Evolutionary conservation across 2,329 filamentous ascomycete genomes (phyloP), one percentile per base, ranked within the genome.

Genomic region (Gnomoniopsis smithogilvyi): DNA sequence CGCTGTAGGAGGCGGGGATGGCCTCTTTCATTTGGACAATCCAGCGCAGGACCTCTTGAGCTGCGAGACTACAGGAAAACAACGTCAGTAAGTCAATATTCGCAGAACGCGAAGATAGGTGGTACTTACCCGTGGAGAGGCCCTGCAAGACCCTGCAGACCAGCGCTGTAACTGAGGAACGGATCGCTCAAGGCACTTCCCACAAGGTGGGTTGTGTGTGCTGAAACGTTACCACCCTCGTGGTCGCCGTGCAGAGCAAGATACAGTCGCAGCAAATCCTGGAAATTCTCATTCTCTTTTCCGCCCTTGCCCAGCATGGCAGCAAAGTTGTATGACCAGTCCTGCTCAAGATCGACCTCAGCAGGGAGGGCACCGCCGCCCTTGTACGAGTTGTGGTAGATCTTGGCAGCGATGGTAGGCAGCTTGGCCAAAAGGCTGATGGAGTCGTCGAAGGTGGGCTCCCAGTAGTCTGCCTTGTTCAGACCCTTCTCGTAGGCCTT

Each of bases 291-390:
- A 67, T 98, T 89, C 76, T 96, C 82, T 74, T 89, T 86, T 66
- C 92, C 92, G 53, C 88, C 85, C 79, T 96, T 96, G 70, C 94
- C 94, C 56, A 98, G 85, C 86, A 98, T 92, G 65, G 92, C 91
- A 49, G 95, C 95, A 70, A 97, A 99, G 83, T 99, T 99, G 82
- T 97, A 96, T 0, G 93, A 89, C 95, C 95, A 99, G 76, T 99
- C 95, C 77, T 97, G 91, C 66, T 89, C 83, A 59, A 85, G 76
- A 68, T 99, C 93, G 52, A 96, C 80, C 73, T 90, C 79, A 67
- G 88, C 84, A 10, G 91, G 87, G 63, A 96, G 80, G 65, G 90
- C 79, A 69, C 89, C 87, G 59, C 82, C 83, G 73, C 93, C 86
- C 67, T 85, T 80, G 83, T 95, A 91, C 64, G 92, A 81, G 74